Evolutionary conservation across 129 eudicot genomes (phyloP), one percentile per base, ranked within the genome.

Genomic region (Helichrysum umbraculigerum): DNA sequence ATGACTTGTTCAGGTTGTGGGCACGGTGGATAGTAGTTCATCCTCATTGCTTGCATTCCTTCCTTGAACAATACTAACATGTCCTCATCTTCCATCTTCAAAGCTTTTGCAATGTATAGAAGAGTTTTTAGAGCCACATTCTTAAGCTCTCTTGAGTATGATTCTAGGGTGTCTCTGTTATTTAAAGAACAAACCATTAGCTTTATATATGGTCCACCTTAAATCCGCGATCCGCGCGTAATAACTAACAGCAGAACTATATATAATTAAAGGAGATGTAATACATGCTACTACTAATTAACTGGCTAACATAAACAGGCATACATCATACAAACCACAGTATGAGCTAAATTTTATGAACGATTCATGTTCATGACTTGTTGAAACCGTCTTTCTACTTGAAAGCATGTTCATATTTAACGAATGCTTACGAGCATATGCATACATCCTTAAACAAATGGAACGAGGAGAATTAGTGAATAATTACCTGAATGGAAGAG

Each of bases 1-100:
- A 64, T 64, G 42, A 64, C 69, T 64, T 64, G 69, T 64, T 64
- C 69, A 29, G 69, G 69, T 64, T 64, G 69, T 11, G 69, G 69
- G 33, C 42, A 64, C 6, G 69, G 69, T 64, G 69, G 69, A 33
- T 64, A 64, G 19, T 64, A 64, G 42, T 64, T 64, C 69, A 64
- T 64, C 42, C 44, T 30, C 42, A 64, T 64, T 12, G 69, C 14
- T 11, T 64, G 69, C 69, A 64, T 29, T 16, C 69, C 69, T 30
- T 64, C 69, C 11, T 64, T 32, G 20, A 64, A 64, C 69, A 64
- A 64, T 64, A 64, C 42, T 30, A 12, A 32, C 69, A 64, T 64
- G 20, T 29, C 69, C 22, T 33, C 6, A 33, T 6, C 42, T 1
- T 32, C 69, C 47, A 33, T 64, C 9, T 64, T 5, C 20, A n/a